Percentiles rank a stretch among this genome's conserved stretches.
Conservation (phyloP, 2,329 filamentous ascomycete species). For the Botryotinia convoluta region DNA sequence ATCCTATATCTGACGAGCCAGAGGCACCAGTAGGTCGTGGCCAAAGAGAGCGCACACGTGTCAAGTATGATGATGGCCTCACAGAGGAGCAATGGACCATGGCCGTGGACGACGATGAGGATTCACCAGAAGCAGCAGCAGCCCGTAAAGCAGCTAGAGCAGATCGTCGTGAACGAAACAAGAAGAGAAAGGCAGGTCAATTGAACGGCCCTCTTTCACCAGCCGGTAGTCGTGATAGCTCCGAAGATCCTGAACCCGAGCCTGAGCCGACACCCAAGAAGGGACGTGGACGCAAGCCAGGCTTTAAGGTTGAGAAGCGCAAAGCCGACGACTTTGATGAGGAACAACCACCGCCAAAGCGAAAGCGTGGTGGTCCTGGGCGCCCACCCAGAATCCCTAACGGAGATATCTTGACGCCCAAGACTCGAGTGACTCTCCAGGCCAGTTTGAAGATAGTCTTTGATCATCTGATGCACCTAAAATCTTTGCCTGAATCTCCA, state of each 20-base stretch:
- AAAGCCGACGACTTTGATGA: conserved; percentile 72
- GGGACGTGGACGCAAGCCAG: conserved; percentile 73
- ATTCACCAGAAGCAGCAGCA: conserved; percentile 88
- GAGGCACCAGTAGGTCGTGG: conserved; percentile 81
- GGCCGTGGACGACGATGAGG: conserved; percentile 95
- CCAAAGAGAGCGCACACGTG: conserved; percentile 88
- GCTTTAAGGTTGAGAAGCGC: conserved; percentile 72
- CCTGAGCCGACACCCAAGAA: conserved; percentile 71
- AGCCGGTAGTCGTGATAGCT: conserved; percentile 71
- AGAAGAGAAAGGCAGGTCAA: conserved; percentile 55
- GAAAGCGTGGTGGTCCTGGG: conserved; percentile 70
- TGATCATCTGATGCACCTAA: conserved; percentile 68
- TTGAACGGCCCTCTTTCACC: conserved; percentile 55
- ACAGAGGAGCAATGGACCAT: conserved; percentile 99
- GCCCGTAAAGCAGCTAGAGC: conserved; percentile 84
- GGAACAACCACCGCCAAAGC: conserved; percentile 74
- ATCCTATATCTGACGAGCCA: conserved; percentile 73
- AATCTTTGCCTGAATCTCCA: conserved; percentile 36
- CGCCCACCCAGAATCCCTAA: conserved; percentile 55
- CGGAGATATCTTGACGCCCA: conserved; percentile 60
- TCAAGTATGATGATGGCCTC: conserved; percentile 94
- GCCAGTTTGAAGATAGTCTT: conserved; percentile 74
- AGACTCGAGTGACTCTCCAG: conserved; percentile 76
- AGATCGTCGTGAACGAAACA: conserved; percentile 75
- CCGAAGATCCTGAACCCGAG: conserved; percentile 60